Evolutionary conservation across 495 filamentous ascomycete species (phyloP), one percentile per base, ranked within the genome.

Genomic region (Talaromyces liani): DNA sequence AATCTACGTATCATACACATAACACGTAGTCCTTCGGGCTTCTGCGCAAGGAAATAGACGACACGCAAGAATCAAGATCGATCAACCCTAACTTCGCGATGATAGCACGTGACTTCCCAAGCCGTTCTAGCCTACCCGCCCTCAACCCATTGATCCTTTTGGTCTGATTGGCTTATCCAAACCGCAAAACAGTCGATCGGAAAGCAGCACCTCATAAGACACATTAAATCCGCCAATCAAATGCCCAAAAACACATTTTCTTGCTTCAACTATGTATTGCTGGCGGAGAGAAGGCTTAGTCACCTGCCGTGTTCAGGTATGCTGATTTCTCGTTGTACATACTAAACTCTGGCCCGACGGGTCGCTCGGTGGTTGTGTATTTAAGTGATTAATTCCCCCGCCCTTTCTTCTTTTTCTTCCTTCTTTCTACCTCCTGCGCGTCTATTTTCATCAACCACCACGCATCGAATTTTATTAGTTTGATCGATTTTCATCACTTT

Each of bases 401-500:
- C 41, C 29, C 55, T 27, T 59, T 18, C 9, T 59, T 45, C 68
- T 72, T 61, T 60, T 65, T 61, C 70, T 68, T 64, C 69, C 57
- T 66, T 47, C 62, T 65, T 70, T 71, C 58, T 62, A 58, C 33
- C 29, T 31, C 66, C 63, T 63, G 58, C 54, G 67, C 55, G 65
- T 66, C 58, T 64, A 31, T 64, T 58, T 58, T 69, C 49, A 53
- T 45, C 68, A 64, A 66, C 62, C 68, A 64, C 62, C 34, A 66
- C 72, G 66, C 65, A 62, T 63, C 64, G 22, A 27, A 14, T 27
- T 56, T 64, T 64, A 64, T 69, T 63, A 65, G 18, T 65, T 73
- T 65, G 58, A 64, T 69, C 64, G 65, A 22, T 66, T 73, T 65
- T 60, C 70, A 74, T 73, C 73, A 60, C 61, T 66, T 68, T 72